Percentiles rank a stretch among this genome's conserved stretches.
phyloP scores from a whole-genome alignment of 768 basidiomycete species.

The Strobilomyces echinocephalus region DNA sequence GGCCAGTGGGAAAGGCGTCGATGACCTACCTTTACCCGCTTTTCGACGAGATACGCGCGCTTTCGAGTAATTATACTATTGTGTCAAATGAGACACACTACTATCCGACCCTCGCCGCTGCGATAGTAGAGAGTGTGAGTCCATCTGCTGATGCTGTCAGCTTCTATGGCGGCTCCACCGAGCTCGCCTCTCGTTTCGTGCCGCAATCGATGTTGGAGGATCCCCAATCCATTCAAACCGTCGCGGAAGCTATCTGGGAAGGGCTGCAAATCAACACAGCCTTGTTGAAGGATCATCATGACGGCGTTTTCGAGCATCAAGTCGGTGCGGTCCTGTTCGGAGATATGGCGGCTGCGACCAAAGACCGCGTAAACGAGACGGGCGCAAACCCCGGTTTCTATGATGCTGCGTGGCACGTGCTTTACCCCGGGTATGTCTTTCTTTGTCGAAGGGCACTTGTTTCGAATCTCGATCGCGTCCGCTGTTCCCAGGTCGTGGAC shows the following conservation, averaged over 20 bases:
- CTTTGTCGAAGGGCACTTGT: background rate
- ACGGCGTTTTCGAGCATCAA: background rate
- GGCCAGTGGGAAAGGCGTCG: constrained; percentile 5
- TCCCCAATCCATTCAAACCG: background rate
- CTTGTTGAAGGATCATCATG: background rate
- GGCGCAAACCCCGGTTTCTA: constrained; percentile 20
- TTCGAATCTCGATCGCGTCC: background rate
- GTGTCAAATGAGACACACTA: constrained; percentile 9
- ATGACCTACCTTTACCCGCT: constrained; percentile 12
- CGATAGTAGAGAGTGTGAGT: constrained; percentile 1
- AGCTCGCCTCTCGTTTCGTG: constrained; percentile 13
- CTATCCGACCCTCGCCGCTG: constrained; percentile 10
- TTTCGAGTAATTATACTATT: constrained; percentile 10
- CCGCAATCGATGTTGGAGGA: constrained; percentile 10
- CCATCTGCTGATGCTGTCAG: constrained; percentile 7
- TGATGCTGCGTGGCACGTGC: constrained; percentile 13
- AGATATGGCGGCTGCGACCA: constrained; percentile 10
- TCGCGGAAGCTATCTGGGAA: constrained; percentile 20
- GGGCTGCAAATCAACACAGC: constrained; percentile 8
- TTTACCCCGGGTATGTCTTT: constrained; percentile 3
- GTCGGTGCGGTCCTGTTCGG: constrained; percentile 6
- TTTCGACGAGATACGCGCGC: constrained; percentile 11
- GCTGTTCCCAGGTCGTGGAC: constrained; percentile 12
- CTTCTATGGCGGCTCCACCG: constrained; percentile 9
- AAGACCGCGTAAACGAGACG: constrained; percentile 9